Base-by-base conservation (phyloP, 129 eudicot species). In the Dittrichia graveolens region DNA sequence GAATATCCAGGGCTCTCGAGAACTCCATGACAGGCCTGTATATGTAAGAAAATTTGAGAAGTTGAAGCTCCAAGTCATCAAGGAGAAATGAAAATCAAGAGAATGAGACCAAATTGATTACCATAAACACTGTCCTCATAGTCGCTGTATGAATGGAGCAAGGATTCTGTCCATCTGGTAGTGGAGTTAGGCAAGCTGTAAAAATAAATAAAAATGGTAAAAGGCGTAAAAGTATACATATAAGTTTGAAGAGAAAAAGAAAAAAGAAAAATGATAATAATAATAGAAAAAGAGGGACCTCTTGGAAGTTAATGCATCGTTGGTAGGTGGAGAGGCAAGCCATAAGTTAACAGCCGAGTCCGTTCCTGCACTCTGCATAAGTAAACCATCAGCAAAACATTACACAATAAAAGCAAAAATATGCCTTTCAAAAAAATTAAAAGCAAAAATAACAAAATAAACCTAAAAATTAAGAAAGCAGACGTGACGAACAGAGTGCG, bases 81-180 rank as follows among this genome's bases (percentile, higher is more conserved):
- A 71, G 19, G 57, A 64, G 61, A 45, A 47, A 35, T 38, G 8
- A 52, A 10, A 5, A 38, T 46, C 3, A 39, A 64, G 47, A 14
- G 67, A 35, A 61, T 50, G 45, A 60, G 45, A 60, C 8, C 42
- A 46, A 72, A 67, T 24, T 24, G 31, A 24, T 74, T 79, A 95
- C 99, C 99, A 78, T 95, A 95, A 54, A 95, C 95, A 79, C 97
- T 88, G 86, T 95, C 99, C 72, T 95, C 99, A 74, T 95, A 95
- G 78, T 95, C 99, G 71, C 79, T 95, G 88, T 84, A 95, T 3
- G 97, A 69, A 76, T 83, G 67, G 57, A 90, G 85, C 77, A 91
- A 82, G 31, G 89, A 85, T 50, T 88, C 89, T 59, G 72, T 71
- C 72, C 81, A 61, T 85, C 81, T 79, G 45, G 63, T 71, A 41